These are phyloP conservation scores for Aspergillus uvarum DNA, from an alignment of 2,329 filamentous ascomycete species.

Conservation along the genomic window DNA sequence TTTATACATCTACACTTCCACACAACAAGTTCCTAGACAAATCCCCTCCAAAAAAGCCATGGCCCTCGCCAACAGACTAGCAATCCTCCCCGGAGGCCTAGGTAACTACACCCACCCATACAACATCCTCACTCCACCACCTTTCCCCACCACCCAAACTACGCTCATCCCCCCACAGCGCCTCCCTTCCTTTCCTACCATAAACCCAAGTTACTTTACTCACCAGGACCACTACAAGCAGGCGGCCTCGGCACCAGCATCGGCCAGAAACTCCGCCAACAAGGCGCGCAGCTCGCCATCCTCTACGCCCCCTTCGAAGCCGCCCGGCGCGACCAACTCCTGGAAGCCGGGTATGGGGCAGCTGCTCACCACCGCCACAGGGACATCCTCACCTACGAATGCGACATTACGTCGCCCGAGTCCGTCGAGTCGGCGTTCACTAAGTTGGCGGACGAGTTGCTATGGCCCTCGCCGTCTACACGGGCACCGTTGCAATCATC, in stretches of 20 bases:
- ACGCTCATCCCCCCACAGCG: not conserved
- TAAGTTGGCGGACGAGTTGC: slow-evolving; percentile 31
- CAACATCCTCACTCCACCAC: slow-evolving; percentile 19
- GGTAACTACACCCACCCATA: slow-evolving; percentile 28
- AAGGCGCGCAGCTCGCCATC: slow-evolving; percentile 47
- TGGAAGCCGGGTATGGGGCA: slow-evolving; percentile 38
- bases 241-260: slow-evolving; percentile 47
- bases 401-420: slow-evolving; percentile 51
- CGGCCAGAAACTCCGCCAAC: slow-evolving; percentile 41
- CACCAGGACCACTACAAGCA: slow-evolving; percentile 7
- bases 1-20: too few relatives aligned
- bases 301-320: slow-evolving; percentile 51
- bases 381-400: slow-evolving; percentile 39
- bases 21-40: too few relatives aligned
- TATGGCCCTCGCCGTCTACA: slow-evolving; percentile 10
- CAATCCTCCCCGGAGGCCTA: slow-evolving; percentile 46
- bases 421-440: slow-evolving; percentile 48
- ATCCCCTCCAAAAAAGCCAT: slow-evolving; percentile 18
- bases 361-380: slow-evolving; percentile 10
- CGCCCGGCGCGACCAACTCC: slow-evolving; percentile 35
- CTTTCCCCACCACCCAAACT: slow-evolving; percentile 3
- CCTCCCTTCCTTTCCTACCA: too few relatives aligned
- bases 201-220: not conserved
- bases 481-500: not conserved
- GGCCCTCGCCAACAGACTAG: slow-evolving; percentile 42